Evolutionary conservation across 1,139 yeast species (phyloP).

Genomic region (Nematodospora anomalae): DNA sequence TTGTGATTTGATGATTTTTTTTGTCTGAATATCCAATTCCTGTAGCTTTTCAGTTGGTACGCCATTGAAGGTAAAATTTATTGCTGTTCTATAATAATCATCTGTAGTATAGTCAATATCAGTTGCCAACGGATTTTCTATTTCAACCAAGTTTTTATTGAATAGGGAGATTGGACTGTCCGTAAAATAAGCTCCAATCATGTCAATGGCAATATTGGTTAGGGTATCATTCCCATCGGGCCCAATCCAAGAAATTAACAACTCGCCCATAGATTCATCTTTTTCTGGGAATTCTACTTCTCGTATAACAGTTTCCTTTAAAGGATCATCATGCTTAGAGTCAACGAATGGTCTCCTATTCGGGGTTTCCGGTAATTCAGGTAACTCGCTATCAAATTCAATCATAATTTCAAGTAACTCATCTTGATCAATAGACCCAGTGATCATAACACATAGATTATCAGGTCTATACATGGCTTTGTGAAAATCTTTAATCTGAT

Average conservation of each 20-base stretch:
- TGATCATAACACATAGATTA: conserved; percentile 76
- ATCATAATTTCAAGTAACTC: conserved; percentile 65
- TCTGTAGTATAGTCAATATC: conserved; percentile 69
- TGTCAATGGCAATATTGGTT: conserved; percentile 65
- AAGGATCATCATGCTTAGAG: conserved; percentile 49
- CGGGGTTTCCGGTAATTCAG: conserved; percentile 36
- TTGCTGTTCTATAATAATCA: conserved; percentile 60
- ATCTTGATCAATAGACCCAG: conserved; percentile 77
- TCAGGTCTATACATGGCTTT: conserved; percentile 72
- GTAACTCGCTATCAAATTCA: conserved; percentile 61
- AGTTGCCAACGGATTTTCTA: conserved; percentile 80
- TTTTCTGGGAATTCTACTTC: conserved; percentile 81
- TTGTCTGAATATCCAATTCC: conserved; percentile 51
- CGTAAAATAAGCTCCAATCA: conserved; percentile 74
- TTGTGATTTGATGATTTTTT: conserved; percentile 54
- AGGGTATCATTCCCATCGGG: conserved; percentile 58
- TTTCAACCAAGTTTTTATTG: conserved; percentile 70
- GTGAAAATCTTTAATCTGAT: conserved; percentile 77
- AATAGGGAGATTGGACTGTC: conserved; percentile 71
- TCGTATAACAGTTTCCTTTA: conserved; percentile 41
- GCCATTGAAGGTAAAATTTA: conserved; percentile 63
- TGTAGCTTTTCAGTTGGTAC: conserved; percentile 70
- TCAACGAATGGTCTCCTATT: conserved; percentile 79
- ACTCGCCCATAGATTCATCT: conserved; percentile 83
- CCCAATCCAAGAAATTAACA: conserved; percentile 79